These are phyloP conservation scores for Aspergillus panamensis DNA, from an alignment of 495 filamentous ascomycete species.

Conservation along the genomic window DNA sequence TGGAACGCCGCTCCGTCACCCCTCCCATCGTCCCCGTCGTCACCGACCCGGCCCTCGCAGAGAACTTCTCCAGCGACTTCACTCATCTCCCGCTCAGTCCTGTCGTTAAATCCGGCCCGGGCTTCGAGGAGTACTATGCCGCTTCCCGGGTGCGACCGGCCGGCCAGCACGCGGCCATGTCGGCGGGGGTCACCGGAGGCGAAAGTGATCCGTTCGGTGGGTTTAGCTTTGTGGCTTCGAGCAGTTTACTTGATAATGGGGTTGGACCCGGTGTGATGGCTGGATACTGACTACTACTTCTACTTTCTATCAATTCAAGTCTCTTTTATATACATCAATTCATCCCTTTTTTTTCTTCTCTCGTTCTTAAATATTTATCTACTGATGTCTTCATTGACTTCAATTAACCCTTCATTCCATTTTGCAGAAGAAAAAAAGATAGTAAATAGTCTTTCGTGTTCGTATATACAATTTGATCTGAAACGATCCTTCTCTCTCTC, in stretches of 20 bases:
- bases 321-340: too few relatives aligned
- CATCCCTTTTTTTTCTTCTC: not conserved
- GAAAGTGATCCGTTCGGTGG: conserved; percentile 83
- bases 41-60: conserved; percentile 89
- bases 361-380: not conserved
- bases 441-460: not conserved
- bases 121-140: conserved; percentile 38
- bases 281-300: conserved; percentile 23
- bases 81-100: conserved; percentile 81
- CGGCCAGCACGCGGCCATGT: conserved; percentile 17
- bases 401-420: not conserved
- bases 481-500: not conserved
- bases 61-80: conserved; percentile 90
- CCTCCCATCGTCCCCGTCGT: conserved; percentile 89
- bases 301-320: too few relatives aligned
- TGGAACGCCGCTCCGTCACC: conserved; percentile 72
- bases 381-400: not conserved
- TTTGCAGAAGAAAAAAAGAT: too few relatives aligned
- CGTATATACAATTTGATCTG: not conserved
- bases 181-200: conserved; percentile 21
- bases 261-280: conserved; percentile 26
- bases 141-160: conserved; percentile 24
- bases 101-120: conserved; percentile 38
- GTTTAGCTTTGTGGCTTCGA: conserved; percentile 91
- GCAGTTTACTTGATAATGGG: conserved; percentile 70